Evolutionary conservation across 257 asterid genomes (phyloP).

Genomic region (Scutellaria galericulata): DNA sequence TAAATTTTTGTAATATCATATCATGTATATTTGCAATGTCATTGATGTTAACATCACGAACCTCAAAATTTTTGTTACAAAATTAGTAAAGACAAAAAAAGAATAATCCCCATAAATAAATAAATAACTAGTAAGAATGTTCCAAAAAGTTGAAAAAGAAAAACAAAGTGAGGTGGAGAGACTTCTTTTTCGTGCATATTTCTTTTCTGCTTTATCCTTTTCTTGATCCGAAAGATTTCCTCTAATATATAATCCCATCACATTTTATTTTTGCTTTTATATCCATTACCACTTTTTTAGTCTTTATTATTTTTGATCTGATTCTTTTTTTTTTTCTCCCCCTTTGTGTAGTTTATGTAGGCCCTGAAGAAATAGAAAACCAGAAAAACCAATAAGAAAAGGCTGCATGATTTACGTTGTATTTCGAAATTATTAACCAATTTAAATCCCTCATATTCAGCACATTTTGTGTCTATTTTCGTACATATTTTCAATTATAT

Average conservation of each 20-base stretch:
- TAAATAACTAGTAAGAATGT: slow-evolving; percentile 29
- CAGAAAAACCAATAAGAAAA: neutral
- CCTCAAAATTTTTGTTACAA: slow-evolving; percentile 21
- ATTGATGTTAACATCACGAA: slow-evolving; percentile 31
- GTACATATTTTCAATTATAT: no score
- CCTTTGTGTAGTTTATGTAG: slow-evolving; percentile 9
- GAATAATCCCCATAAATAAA: slow-evolving; percentile 33
- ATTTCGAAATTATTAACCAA: no score
- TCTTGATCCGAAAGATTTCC: slow-evolving; percentile 46
- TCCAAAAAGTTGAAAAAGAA: slow-evolving; percentile 40
- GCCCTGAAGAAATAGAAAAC: neutral
- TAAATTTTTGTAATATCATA: no score
- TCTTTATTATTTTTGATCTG: slow-evolving; percentile 19
- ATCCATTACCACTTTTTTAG: slow-evolving; percentile 19
- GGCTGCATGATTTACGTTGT: slow-evolving; percentile 6
- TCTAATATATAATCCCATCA: slow-evolving; percentile 25
- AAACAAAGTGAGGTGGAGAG: slow-evolving; percentile 31
- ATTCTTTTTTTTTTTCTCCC: neutral
- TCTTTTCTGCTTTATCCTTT: slow-evolving; percentile 41
- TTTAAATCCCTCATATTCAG: no score
- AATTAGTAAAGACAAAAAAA: slow-evolving; percentile 35
- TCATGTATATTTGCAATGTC: neutral
- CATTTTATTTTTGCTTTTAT: slow-evolving; percentile 29
- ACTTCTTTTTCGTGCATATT: slow-evolving; percentile 31
- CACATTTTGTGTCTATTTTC: no score